Percentiles rank a stretch among this genome's conserved stretches.
Conservation (phyloP, 768 basidiomycete species). For the Mycena vitilis region DNA sequence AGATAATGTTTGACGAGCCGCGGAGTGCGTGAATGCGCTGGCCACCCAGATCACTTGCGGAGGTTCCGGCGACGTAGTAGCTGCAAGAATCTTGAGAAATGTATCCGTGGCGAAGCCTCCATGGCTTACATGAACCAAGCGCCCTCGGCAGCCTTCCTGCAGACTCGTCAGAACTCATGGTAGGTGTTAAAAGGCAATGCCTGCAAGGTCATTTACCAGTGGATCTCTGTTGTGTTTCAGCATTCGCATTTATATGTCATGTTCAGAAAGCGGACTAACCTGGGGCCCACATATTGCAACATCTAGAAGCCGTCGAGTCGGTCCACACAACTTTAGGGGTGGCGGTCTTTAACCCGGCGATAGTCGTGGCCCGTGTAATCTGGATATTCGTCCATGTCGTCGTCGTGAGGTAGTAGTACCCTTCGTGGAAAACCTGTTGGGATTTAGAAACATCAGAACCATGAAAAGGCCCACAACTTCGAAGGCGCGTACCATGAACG, state of each 20-base stretch:
- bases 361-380: conserved; percentile 42
- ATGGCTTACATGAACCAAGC: conserved; percentile 46
- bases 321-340: conserved; percentile 48
- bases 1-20: conserved; percentile 47
- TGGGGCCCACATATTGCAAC: conserved; percentile 44
- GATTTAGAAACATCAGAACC: background rate
- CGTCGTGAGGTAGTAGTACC: conserved; percentile 46
- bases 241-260: background rate
- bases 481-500: background rate
- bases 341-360: conserved; percentile 36
- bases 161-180: background rate
- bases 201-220: background rate
- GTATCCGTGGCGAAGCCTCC: background rate
- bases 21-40: conserved; percentile 47
- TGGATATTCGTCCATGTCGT: conserved; percentile 48
- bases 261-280: background rate
- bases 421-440: conserved; percentile 43
- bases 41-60: conserved; percentile 47
- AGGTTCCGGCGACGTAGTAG: conserved; percentile 48
- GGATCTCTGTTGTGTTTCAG: background rate
- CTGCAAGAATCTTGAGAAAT: conserved; percentile 29
- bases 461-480: too few relatives aligned
- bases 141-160: conserved; percentile 38
- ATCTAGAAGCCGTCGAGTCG: conserved; percentile 30
- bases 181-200: background rate